Percentiles rank a stretch among this genome's conserved stretches.
Conservation (phyloP, 2,329 filamentous ascomycete species). For the Exophiala oligosperma region DNA sequence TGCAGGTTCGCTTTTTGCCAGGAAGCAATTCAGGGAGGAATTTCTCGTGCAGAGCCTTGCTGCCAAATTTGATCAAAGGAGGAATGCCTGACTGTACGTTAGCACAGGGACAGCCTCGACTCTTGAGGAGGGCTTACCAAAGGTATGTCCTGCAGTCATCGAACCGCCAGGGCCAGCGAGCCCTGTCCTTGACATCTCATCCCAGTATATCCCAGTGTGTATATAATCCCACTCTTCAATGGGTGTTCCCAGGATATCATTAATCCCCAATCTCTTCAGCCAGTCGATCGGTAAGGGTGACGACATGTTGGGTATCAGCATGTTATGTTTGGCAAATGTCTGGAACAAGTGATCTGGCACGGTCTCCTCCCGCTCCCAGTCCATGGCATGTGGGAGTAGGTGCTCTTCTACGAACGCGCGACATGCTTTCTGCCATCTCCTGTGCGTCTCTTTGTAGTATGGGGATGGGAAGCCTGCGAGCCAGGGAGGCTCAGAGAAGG, state of each 20-base stretch:
- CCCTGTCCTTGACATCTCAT: constrained; percentile 69
- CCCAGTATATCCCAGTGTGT: constrained; percentile 68
- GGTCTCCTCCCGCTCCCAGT: constrained; percentile 68
- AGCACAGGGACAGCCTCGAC: background rate
- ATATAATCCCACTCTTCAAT: constrained; percentile 75
- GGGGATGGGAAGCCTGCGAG: constrained; percentile 69
- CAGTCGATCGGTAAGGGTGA: constrained; percentile 68
- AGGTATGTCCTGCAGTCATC: constrained; percentile 71
- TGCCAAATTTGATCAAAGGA: constrained; percentile 69
- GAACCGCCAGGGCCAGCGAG: constrained; percentile 63
- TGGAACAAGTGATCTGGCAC: constrained; percentile 65
- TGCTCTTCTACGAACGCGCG: constrained; percentile 66
- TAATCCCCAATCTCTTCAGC: constrained; percentile 65
- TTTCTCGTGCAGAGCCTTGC: constrained; percentile 60
- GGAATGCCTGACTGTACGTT: constrained; percentile 56
- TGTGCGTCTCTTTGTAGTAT: constrained; percentile 68
- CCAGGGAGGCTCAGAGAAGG: constrained; percentile 74
- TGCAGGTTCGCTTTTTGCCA: constrained; percentile 67
- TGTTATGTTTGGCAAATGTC: constrained; percentile 64
- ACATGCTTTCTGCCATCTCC: constrained; percentile 66
- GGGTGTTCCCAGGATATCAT: constrained; percentile 64
- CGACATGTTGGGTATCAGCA: constrained; percentile 70
- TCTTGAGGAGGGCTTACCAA: constrained; percentile 34
- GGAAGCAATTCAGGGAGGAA: constrained; percentile 68
- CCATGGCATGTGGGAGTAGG: constrained; percentile 61